phyloP scores from a whole-genome alignment of 495 filamentous ascomycete genomes.

The Penicillium riverlandense region DNA sequence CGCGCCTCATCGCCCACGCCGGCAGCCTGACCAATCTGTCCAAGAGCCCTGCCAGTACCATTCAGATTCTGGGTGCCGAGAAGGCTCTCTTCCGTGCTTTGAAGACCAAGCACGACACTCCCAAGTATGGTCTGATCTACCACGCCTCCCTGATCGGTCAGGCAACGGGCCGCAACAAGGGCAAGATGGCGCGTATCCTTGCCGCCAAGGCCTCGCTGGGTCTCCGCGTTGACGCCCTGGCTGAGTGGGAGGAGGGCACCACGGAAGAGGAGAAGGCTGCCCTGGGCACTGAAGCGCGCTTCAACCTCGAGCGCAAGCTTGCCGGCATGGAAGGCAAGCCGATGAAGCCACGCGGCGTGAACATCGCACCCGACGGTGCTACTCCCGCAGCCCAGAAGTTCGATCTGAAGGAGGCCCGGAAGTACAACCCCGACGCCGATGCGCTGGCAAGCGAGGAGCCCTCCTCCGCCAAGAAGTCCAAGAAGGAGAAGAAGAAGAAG shows the following conservation, averaged over 20 bases:
- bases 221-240: slow-evolving; percentile 85
- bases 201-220: slow-evolving; percentile 89
- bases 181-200: slow-evolving; percentile 95
- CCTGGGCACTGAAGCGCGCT: slow-evolving; percentile 65
- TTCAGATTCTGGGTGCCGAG: slow-evolving; percentile 97
- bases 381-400: slow-evolving; percentile 61
- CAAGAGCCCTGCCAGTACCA: slow-evolving; percentile 91
- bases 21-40: slow-evolving; percentile 93
- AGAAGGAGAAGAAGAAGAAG: slow-evolving; percentile 52
- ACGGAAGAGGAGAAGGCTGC: slow-evolving; percentile 81
- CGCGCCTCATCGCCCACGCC: slow-evolving; percentile 90
- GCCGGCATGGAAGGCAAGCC: slow-evolving; percentile 86
- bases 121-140: slow-evolving; percentile 98
- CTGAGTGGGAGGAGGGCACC: slow-evolving; percentile 69
- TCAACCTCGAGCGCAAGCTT: slow-evolving; percentile 79
- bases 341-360: slow-evolving; percentile 64
- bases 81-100: slow-evolving; percentile 97
- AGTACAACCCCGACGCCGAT: slow-evolving; percentile 94
- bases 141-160: slow-evolving; percentile 95
- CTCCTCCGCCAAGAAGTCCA: slow-evolving; percentile 36
- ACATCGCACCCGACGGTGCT: slow-evolving; percentile 65
- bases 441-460: slow-evolving; percentile 65
- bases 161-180: slow-evolving; percentile 96
- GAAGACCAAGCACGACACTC: slow-evolving; percentile 99
- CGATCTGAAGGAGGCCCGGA: slow-evolving; percentile 87